Evolutionary conservation across 257 asterid genomes (phyloP), one percentile per base, ranked within the genome.

Genomic region (Osmanthus fragrans): DNA sequence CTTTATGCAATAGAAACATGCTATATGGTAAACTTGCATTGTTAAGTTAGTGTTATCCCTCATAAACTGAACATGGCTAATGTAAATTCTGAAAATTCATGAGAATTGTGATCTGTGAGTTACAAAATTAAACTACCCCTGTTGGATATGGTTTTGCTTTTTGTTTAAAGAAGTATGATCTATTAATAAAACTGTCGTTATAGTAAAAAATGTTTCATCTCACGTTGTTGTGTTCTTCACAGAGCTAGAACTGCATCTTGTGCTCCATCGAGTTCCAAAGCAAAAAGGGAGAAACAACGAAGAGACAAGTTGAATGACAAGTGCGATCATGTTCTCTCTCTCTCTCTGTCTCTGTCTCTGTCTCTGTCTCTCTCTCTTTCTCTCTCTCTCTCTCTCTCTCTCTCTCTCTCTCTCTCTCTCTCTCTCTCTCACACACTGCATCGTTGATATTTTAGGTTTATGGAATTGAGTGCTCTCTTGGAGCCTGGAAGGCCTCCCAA

Each of bases 401-500:
- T n/a, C n/a, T n/a, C n/a, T n/a, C n/a, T n/a, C 49, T 11, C 49
- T 42, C 49, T 11, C 47, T 40, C 47, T 40, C 47, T 40, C 47
- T 40, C 45, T 8, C 45, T 2, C 45, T 1, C 47, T 9, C 47
- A 9, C 45, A 2, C 47, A 40, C 39, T 64, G 68, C 68, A 23
- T 75, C 23, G 54, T 42, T 47, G 72, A 63, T 39, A 47, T 29
- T 74, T 39, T 39, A 92, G 97, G 86, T 90, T 90, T 82, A 25
- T 83, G 89, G 97, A 92, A 80, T 79, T 92, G 82, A 86, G 90
- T 40, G 91, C 91, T 74, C 83, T 92, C 74, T 91, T 92, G 78
- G 96, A 92, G 83, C 96, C 97, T 70, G 96, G 93, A 40, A 90
- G 82, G 83, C 92, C 94, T 67, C 91, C 89, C 12, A 92, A 90